Percentiles rank a stretch among this genome's conserved stretches.
Conservation (phyloP, 2,329 filamentous ascomycete genomes). For the Geosmithia putterillii region DNA sequence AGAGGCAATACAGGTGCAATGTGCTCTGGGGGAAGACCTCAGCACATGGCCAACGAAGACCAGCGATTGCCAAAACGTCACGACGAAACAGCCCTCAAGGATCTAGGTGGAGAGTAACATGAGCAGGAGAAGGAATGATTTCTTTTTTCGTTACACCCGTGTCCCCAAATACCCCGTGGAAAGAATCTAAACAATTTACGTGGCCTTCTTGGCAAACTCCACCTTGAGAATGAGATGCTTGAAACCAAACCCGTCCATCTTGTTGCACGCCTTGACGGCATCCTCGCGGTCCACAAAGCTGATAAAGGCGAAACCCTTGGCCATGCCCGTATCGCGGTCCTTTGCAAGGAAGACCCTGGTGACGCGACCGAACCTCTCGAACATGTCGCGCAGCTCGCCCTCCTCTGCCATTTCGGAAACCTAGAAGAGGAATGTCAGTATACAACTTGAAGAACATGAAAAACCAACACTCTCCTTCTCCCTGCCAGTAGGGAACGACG, state of each 20-base stretch:
- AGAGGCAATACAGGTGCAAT: no score
- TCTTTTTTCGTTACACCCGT: constrained; percentile 2
- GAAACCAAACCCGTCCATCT: constrained; percentile 95
- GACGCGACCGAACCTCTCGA: constrained; percentile 92
- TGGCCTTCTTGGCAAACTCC: constrained; percentile 73
- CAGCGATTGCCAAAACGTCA: no score
- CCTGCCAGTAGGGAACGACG: no score
- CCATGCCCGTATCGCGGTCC: constrained; percentile 88
- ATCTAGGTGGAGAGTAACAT: no score
- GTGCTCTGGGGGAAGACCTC: no score
- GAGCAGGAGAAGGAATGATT: no score
- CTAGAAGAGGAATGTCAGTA: constrained; percentile 30
- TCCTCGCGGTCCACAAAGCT: constrained; percentile 85
- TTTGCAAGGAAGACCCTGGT: constrained; percentile 97
- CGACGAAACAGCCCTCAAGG: no score
- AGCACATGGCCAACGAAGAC: no score
- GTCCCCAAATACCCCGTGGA: not conserved
- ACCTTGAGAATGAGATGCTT: constrained; percentile 78
- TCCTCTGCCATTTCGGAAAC: constrained; percentile 97
- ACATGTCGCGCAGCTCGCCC: constrained; percentile 89
- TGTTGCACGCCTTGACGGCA: constrained; percentile 84
- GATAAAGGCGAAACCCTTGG: constrained; percentile 99
- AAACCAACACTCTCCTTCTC: no score
- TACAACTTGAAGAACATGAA: no score
- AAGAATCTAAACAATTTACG: constrained; percentile 16